Evolutionary conservation across 169 alveolate genomes (phyloP), one percentile per base, ranked within the genome.

Genomic region (Babesia divergens): DNA sequence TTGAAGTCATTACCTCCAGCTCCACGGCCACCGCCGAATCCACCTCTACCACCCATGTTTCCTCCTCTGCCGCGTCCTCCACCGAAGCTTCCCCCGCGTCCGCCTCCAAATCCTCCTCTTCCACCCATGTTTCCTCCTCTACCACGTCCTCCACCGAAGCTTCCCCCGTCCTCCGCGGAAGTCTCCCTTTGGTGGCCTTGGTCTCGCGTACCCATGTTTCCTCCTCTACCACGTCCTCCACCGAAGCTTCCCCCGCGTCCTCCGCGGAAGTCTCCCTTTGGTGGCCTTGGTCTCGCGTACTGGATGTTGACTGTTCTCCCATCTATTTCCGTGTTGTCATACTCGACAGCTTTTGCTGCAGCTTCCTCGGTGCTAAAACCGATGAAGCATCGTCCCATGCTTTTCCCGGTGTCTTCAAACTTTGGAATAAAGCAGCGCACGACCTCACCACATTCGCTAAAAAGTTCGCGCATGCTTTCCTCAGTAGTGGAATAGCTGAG

Each of bases 291-390:
- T 20, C 51, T 55, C 16, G 92, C 94, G 77, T 72, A 89, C 49
- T 83, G 89, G 59, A 89, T 86, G 83, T 88, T 75, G 26, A 89
- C 92, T 8, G 91, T 84, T 24, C 93, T 53, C 20, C 93, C 93
- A 42, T 89, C 93, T 35, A 89, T 75, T 35, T 84, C 93, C 0
- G 93, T 89, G 60, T 85, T 80, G 74, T 84, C 89, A 66, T 67
- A 89, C 66, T 84, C 92, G 3, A 89, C 85, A 2, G 93, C 93
- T 24, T 83, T 65, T n/a, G 80, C 74, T n/a, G 93, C 93, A 0
- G 85, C 89, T 35, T 89, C 93, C 13, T 76, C 89, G 40, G 70
- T 76, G 51, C 72, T 80, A 40, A 89, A 89, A 31, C 79, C 85
- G 11, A 89, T 54, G 74, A 89, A 89, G 8, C 90, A 83, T 42